Conservation (phyloP, 139 green algal species). For the Chlamydomonas sp. region DNA sequence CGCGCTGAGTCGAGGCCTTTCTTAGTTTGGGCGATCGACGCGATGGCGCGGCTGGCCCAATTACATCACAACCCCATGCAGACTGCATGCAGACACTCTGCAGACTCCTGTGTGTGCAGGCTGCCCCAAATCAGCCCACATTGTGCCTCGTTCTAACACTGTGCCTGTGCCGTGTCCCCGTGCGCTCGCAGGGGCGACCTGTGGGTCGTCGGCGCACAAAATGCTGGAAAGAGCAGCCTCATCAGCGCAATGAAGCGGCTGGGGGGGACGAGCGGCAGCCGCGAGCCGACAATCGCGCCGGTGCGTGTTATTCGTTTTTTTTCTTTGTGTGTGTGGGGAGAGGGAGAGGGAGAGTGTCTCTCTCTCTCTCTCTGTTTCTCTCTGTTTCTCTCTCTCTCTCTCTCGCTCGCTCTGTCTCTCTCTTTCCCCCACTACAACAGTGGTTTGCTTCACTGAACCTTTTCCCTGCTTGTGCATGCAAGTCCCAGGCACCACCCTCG, state of each 20-base stretch:
- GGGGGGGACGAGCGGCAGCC: conserved; percentile 34
- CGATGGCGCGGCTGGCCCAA: no score
- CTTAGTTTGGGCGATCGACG: no score
- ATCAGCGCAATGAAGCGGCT: conserved; percentile 80
- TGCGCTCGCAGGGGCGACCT: conserved; percentile 68
- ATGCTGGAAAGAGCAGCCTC: conserved; percentile 90
- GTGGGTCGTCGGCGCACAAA: conserved; percentile 88
- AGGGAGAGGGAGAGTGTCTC: no score
- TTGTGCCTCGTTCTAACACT: not conserved
- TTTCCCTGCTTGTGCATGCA: conserved; percentile 12
- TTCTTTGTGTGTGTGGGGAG: not conserved
- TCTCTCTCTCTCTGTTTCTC: no score
- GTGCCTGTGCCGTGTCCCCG: no score
- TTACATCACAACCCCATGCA: no score
- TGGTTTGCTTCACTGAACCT: not conserved
- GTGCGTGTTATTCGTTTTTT: conserved; percentile 23
- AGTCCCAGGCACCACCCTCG: conserved; percentile 92
- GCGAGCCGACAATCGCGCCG: conserved; percentile 11
- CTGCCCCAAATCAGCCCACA: not conserved
- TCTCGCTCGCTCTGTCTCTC: no score
- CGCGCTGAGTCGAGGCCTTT: no score
- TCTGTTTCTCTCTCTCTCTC: no score
- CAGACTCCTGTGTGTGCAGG: not conserved
- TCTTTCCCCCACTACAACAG: not conserved
- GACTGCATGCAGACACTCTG: no score